phyloP scores from a whole-genome alignment of 306 rosid genomes.

The Prunus fruticosa region DNA sequence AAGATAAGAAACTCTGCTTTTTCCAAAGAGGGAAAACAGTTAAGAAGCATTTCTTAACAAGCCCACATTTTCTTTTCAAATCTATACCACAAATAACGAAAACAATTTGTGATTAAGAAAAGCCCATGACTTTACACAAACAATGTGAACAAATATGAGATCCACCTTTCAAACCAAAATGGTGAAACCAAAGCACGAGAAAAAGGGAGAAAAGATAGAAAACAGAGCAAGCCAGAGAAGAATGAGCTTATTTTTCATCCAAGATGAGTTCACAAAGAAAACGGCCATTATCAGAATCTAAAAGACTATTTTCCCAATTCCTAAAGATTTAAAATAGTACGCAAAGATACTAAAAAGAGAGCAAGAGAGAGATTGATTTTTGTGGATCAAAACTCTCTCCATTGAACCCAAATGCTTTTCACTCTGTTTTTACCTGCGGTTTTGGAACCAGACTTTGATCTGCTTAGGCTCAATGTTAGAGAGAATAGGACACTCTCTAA shows the following conservation, averaged over 20 bases:
- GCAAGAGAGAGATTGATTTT: too few relatives aligned
- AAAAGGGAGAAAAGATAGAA: not conserved
- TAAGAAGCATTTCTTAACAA: not conserved
- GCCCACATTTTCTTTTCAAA: not conserved
- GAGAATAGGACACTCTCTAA: constrained; percentile 90
- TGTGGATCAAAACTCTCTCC: not conserved
- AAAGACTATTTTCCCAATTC: not conserved
- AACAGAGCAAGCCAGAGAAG: not conserved
- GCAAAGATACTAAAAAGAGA: too few relatives aligned
- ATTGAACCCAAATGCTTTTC: not conserved
- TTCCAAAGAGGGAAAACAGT: not conserved
- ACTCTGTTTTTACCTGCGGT: constrained; percentile 58
- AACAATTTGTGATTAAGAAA: not conserved
- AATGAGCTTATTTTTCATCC: not conserved
- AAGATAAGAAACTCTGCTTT: constrained; percentile 2
- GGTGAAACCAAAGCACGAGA: too few relatives aligned
- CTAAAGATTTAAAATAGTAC: not conserved
- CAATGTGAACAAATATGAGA: not conserved
- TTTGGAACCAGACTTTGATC: constrained; percentile 99
- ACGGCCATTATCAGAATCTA: too few relatives aligned
- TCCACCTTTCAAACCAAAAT: not conserved
- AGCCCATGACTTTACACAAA: not conserved
- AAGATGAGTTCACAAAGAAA: not conserved
- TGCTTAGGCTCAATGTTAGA: constrained; percentile 90
- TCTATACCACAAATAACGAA: not conserved